A percentile compares a stretch with the other conserved stretches of the same genome.
Evolutionary conservation across 1,284 basidiomycete species (phyloP).

Genomic region (Ceratobasidium sp.): DNA sequence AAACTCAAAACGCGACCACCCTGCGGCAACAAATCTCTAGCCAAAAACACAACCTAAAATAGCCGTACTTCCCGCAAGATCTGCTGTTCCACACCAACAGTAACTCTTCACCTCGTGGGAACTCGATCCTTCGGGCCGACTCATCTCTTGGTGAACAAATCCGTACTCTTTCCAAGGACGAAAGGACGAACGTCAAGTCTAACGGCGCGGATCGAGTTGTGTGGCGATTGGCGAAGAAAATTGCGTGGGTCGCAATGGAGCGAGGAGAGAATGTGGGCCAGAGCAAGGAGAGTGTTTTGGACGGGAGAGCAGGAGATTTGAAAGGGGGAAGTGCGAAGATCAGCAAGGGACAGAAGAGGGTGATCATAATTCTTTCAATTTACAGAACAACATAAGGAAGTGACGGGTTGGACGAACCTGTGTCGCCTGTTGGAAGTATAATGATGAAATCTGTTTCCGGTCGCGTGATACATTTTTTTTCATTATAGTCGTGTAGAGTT

Average conservation of each 20-base stretch:
- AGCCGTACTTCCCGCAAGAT: slow-evolving; percentile 41
- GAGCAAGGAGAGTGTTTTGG: slow-evolving; percentile 57
- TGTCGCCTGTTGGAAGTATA: too few species aligned
- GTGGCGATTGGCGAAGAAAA: slow-evolving; percentile 88
- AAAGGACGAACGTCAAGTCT: slow-evolving; percentile 83
- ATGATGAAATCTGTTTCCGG: too few species aligned
- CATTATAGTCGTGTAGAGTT: too few species aligned
- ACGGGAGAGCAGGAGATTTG: slow-evolving; percentile 55
- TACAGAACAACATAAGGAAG: slow-evolving; percentile 70
- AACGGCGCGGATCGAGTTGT: slow-evolving; percentile 81
- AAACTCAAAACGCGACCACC: slow-evolving; percentile 31
- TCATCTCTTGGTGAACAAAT: slow-evolving; percentile 81
- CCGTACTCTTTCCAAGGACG: slow-evolving; percentile 81
- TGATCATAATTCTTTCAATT: slow-evolving; percentile 64
- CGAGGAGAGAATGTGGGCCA: slow-evolving; percentile 50
- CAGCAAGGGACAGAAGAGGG: slow-evolving; percentile 54
- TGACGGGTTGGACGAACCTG: too few species aligned
- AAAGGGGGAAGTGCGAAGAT: slow-evolving; percentile 51
- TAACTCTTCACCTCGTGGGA: background rate
- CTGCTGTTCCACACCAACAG: slow-evolving; percentile 6
- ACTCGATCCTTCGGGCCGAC: slow-evolving; percentile 73
- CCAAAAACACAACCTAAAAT: slow-evolving; percentile 48
- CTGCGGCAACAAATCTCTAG: slow-evolving; percentile 23
- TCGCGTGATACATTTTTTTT: too few species aligned
- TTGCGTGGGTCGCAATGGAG: slow-evolving; percentile 65